Conservation (phyloP, 2,329 filamentous ascomycete genomes). For the Phaeomoniella chlamydospora region DNA sequence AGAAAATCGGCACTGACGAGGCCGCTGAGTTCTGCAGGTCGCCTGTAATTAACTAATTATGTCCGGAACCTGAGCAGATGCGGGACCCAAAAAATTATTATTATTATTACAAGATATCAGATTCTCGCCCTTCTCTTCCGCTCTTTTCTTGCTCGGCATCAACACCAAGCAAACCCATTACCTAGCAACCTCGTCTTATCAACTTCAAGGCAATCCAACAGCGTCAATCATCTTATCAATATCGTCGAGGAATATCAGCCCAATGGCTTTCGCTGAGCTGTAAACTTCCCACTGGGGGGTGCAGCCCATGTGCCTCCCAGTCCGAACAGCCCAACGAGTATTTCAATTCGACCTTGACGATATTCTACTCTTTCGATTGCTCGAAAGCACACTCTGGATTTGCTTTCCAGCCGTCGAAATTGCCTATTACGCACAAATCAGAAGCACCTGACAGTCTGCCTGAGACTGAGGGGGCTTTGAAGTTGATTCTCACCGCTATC, state of each 20-base stretch:
- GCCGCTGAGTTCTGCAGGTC: too few species aligned
- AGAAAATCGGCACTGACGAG: too few species aligned
- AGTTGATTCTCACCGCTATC: neutral
- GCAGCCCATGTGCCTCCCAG: constrained; percentile 1
- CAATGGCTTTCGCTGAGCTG: constrained; percentile 1
- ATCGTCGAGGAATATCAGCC: constrained; percentile 2
- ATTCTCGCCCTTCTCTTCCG: neutral
- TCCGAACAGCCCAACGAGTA: neutral
- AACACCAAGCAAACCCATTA: neutral
- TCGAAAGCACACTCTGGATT: neutral
- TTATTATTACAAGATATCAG: too few species aligned
- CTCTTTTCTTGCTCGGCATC: neutral
- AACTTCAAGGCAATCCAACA: neutral
- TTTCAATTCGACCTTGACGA: constrained; percentile 2
- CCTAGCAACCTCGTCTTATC: neutral
- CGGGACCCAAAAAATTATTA: constrained; percentile 1
- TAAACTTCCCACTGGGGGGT: neutral
- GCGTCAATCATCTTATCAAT: constrained; percentile 2
- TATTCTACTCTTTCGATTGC: constrained; percentile 2
- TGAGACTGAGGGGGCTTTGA: neutral
- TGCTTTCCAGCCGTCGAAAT: constrained; percentile 1
- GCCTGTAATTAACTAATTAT: too few species aligned
- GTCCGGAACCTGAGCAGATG: too few species aligned
- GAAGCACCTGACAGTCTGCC: constrained; percentile 1
- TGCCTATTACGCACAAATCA: neutral